phyloP scores from a whole-genome alignment of 768 basidiomycete species.

The Leccinum obscurum region DNA sequence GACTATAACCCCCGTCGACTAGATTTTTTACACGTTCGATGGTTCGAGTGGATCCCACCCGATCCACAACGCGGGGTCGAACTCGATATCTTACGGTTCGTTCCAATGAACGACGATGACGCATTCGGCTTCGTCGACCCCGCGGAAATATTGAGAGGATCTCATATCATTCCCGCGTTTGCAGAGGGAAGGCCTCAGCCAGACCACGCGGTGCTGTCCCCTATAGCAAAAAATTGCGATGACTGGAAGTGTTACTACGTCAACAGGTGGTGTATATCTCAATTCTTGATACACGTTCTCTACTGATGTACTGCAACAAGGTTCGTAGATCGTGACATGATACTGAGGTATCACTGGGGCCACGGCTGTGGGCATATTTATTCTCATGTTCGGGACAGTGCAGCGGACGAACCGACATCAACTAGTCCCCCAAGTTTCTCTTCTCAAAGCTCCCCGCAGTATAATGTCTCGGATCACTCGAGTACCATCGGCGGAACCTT shows the following conservation, averaged over 20 bases:
- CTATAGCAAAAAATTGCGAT: neutral
- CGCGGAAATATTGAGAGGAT: neutral
- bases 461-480: neutral
- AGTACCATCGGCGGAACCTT: neutral
- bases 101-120: neutral
- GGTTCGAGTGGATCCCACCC: no score
- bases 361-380: neutral
- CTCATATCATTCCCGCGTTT: neutral
- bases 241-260: neutral
- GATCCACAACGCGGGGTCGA: neutral
- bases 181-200: neutral
- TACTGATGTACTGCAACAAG: neutral
- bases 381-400: neutral
- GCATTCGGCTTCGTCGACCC: neutral
- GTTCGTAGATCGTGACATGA: neutral
- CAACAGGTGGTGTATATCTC: neutral
- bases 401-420: neutral
- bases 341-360: neutral
- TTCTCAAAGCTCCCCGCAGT: neutral
- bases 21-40: neutral
- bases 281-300: neutral
- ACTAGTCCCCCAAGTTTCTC: neutral
- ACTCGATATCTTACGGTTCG: neutral
- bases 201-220: neutral
- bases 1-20: neutral